Conservation (phyloP, 495 filamentous ascomycete species). For the Hyaloscypha finlandica region DNA sequence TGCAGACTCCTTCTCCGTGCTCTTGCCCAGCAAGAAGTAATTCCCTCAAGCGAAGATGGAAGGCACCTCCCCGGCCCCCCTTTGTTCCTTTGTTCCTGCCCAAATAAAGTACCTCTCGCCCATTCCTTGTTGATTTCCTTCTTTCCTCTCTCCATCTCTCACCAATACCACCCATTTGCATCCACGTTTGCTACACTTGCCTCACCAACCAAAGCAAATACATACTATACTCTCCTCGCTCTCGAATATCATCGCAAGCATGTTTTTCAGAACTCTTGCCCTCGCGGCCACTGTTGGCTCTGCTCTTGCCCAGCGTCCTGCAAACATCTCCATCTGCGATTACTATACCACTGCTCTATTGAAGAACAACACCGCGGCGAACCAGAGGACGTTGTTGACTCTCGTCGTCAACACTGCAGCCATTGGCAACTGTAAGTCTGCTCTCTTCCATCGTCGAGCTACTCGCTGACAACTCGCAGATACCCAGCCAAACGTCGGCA, state of each 20-base stretch:
- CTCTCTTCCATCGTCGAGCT: background rate
- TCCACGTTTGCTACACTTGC: background rate
- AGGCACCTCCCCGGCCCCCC: background rate
- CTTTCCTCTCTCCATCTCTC: conserved; percentile 14
- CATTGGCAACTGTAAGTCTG: conserved; percentile 48
- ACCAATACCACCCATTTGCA: conserved; percentile 9
- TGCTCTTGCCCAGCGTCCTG: conserved; percentile 44
- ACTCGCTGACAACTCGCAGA: conserved; percentile 33
- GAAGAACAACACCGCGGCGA: conserved; percentile 53
- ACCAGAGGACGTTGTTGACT: conserved; percentile 52
- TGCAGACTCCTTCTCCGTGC: background rate
- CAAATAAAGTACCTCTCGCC: conserved; percentile 18
- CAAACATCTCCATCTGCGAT: conserved; percentile 53
- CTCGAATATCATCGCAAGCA: conserved; percentile 19
- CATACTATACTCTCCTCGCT: background rate
- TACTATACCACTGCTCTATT: conserved; percentile 55
- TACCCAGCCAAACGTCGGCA: conserved; percentile 46
- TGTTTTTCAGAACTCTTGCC: conserved; percentile 33
- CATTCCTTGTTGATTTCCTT: conserved; percentile 9
- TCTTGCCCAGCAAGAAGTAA: too few relatives aligned
- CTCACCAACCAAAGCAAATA: background rate
- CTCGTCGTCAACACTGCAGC: conserved; percentile 57
- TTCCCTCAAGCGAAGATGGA: background rate
- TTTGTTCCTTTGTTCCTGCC: background rate
- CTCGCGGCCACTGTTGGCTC: conserved; percentile 29